Conservation (phyloP, 805 yeast species). For the Metschnikowia proteae region DNA sequence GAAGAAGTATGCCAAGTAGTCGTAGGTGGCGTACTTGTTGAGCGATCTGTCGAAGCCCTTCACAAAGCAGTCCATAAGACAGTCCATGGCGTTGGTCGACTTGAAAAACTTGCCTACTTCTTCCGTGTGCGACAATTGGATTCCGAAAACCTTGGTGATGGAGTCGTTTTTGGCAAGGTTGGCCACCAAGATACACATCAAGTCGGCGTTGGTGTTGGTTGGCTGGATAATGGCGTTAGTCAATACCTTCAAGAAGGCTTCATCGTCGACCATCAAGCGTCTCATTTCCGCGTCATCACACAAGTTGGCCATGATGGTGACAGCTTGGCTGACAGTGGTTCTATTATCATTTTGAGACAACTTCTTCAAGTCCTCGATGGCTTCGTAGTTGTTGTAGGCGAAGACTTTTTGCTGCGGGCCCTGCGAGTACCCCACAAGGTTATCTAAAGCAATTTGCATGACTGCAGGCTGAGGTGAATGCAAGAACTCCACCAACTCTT, state of each 20-base stretch:
- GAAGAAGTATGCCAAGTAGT: conserved; percentile 82
- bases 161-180: conserved; percentile 78
- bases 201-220: conserved; percentile 66
- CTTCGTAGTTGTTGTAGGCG: conserved; percentile 61
- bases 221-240: conserved; percentile 49
- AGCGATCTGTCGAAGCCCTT: conserved; percentile 72
- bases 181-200: conserved; percentile 77
- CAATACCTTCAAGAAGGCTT: conserved; percentile 47
- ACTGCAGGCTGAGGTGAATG: conserved; percentile 80
- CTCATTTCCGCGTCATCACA: conserved; percentile 70
- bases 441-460: conserved; percentile 78
- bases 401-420: conserved; percentile 67
- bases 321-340: conserved; percentile 58
- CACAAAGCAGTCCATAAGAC: conserved; percentile 84
- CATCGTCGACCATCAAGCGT: conserved; percentile 61
- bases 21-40: conserved; percentile 71
- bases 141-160: conserved; percentile 49
- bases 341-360: conserved; percentile 53
- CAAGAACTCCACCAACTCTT: conserved; percentile 67
- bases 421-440: conserved; percentile 75
- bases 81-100: conserved; percentile 61
- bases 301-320: conserved; percentile 78
- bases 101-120: conserved; percentile 49
- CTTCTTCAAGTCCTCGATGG: conserved; percentile 67
- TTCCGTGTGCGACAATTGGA: conserved; percentile 28